A percentile compares a stretch with the other conserved stretches of the same genome.
phyloP scores from a whole-genome alignment of 1,284 basidiomycete genomes.

The Leccinum insolens region DNA sequence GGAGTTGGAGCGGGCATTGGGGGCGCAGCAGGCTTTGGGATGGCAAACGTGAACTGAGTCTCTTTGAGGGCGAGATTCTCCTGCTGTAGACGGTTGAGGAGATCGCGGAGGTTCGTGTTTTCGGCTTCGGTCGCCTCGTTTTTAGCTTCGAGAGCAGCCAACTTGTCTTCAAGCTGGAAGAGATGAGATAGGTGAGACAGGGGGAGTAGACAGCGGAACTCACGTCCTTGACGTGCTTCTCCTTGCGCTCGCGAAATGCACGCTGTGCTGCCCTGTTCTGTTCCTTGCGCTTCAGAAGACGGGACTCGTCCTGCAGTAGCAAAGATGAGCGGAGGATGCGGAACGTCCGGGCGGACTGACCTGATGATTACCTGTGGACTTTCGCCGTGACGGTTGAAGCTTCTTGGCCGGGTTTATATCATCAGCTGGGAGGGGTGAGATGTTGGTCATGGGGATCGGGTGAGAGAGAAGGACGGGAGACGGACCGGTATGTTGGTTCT shows the following conservation, averaged over 20 bases:
- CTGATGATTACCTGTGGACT: constrained; percentile 43
- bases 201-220: constrained; percentile 35
- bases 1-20: constrained; percentile 24
- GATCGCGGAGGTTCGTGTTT: constrained; percentile 79
- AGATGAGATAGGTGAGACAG: constrained; percentile 16
- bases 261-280: constrained; percentile 86
- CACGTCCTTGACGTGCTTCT: constrained; percentile 88
- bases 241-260: constrained; percentile 85
- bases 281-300: constrained; percentile 81
- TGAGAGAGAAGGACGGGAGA: constrained; percentile 12
- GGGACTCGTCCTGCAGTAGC: constrained; percentile 61
- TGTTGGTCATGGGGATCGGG: constrained; percentile 2
- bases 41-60: constrained; percentile 72
- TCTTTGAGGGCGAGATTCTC: constrained; percentile 79
- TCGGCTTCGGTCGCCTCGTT: constrained; percentile 67
- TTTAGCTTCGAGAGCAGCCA: constrained; percentile 77
- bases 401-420: constrained; percentile 33
- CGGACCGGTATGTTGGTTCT: constrained; percentile 66
- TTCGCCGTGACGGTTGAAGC: constrained; percentile 39
- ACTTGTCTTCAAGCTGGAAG: constrained; percentile 77
- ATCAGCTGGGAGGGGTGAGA: constrained; percentile 18
- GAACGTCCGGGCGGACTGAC: constrained; percentile 33
- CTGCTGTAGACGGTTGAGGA: constrained; percentile 73
- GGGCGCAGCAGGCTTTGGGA: constrained; percentile 48
- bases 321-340: constrained; percentile 8